These are phyloP conservation scores for Crepidotus variabilis DNA, from an alignment of 768 basidiomycete species.

Conservation along the genomic window DNA sequence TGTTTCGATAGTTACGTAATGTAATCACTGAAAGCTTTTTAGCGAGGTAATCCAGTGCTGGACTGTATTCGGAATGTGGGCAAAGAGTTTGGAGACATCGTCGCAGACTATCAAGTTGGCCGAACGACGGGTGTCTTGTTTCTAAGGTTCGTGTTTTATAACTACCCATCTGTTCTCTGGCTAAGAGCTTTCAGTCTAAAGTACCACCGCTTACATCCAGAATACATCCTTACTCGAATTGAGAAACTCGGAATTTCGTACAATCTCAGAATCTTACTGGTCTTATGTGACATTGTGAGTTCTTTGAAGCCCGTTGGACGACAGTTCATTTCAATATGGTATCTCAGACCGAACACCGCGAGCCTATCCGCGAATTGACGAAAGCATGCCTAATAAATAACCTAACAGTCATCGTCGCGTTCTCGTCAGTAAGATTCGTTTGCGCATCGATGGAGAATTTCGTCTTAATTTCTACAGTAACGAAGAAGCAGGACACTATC, in stretches of 20 bases:
- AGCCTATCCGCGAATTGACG: constrained; percentile 88
- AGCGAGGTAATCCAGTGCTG: constrained; percentile 89
- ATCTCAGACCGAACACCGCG: constrained; percentile 81
- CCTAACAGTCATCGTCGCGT: constrained; percentile 88
- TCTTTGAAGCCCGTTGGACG: constrained; percentile 10
- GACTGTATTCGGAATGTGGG: constrained; percentile 83
- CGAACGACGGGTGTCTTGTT: constrained; percentile 89
- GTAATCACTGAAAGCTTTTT: constrained; percentile 88
- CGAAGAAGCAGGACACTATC: constrained; percentile 91
- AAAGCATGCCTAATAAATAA: constrained; percentile 93
- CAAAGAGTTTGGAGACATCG: constrained; percentile 93
- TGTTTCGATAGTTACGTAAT: constrained; percentile 15
- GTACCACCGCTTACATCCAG: constrained; percentile 96
- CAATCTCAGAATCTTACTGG: constrained; percentile 78
- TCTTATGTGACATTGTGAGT: constrained; percentile 89
- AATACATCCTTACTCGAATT: constrained; percentile 91
- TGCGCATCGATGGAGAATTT: constrained; percentile 3
- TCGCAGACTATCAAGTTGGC: constrained; percentile 94
- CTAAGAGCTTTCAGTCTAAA: constrained; percentile 53
- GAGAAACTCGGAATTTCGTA: constrained; percentile 81
- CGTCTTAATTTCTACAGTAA: constrained; percentile 38
- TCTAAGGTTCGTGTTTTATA: constrained; percentile 57
- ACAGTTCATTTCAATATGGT: not conserved
- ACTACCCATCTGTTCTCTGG: not conserved
- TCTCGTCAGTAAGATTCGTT: constrained; percentile 55